phyloP scores from a whole-genome alignment of 1,139 yeast genomes.

The Debaryomyces sp. region DNA sequence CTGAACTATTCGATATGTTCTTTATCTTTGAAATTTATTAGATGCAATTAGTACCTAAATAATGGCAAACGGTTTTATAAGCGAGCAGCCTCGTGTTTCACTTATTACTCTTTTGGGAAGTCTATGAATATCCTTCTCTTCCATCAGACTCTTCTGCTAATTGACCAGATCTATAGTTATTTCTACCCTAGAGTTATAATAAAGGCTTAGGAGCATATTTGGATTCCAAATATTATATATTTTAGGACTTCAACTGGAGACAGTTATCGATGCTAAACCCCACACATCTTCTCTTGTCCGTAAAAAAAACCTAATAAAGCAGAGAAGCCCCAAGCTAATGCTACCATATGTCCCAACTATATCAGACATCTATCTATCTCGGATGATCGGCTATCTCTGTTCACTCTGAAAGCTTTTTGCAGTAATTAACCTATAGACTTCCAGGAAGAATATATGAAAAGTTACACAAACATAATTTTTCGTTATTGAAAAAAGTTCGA shows the following conservation, averaged over 20 bases:
- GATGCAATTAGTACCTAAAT: background rate
- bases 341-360: no score
- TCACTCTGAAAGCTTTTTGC: background rate
- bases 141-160: background rate
- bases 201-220: no score
- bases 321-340: no score
- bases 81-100: background rate
- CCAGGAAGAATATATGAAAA: background rate
- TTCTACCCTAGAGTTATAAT: background rate
- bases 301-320: no score
- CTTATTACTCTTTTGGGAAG: background rate
- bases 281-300: no score
- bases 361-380: no score
- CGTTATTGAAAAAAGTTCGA: conserved; percentile 3
- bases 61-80: conserved; percentile 1
- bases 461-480: conserved; percentile 5
- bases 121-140: background rate
- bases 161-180: background rate
- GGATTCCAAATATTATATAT: no score
- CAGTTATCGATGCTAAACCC: no score
- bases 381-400: background rate
- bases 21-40: background rate
- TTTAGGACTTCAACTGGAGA: no score
- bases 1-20: background rate
- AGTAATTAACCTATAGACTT: background rate